Evolutionary conservation across 768 basidiomycete genomes (phyloP).

Genomic region (Tremella yokohamensis): DNA sequence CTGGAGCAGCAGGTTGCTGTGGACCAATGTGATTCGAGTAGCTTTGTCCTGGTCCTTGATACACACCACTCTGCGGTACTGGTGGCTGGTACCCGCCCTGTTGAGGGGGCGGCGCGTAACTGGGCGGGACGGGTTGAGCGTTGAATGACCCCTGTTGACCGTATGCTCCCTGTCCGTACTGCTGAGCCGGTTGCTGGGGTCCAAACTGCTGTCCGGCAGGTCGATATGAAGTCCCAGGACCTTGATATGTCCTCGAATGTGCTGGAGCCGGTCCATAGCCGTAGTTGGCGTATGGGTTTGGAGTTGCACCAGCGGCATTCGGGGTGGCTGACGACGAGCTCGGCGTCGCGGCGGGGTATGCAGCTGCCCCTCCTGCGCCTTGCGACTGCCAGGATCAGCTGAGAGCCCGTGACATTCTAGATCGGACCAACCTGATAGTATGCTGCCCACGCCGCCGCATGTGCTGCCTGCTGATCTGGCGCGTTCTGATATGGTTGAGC

Average conservation of each 20-base stretch:
- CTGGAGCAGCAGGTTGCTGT: too few species aligned
- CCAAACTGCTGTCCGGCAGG: constrained; percentile 24
- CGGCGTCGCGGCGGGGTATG: constrained; percentile 20
- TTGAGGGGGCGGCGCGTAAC: neutral
- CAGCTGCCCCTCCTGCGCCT: constrained; percentile 11
- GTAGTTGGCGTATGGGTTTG: constrained; percentile 75
- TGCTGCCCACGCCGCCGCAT: constrained; percentile 46
- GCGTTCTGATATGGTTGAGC: constrained; percentile 13
- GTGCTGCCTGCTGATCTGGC: constrained; percentile 20
- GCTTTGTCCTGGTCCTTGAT: too few species aligned
- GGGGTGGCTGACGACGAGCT: constrained; percentile 12
- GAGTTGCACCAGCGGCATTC: constrained; percentile 10
- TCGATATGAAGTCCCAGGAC: constrained; percentile 11
- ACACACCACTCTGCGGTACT: constrained; percentile 49
- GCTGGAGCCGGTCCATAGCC: constrained; percentile 65
- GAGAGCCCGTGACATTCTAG: neutral
- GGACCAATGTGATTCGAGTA: too few species aligned
- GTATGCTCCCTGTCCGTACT: neutral
- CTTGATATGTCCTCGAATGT: constrained; percentile 22
- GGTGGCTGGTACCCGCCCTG: constrained; percentile 54
- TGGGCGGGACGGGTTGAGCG: neutral
- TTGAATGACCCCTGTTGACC: constrained; percentile 30
- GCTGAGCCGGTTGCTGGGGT: constrained; percentile 21
- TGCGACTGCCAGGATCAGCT: constrained; percentile 21
- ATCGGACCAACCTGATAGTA: constrained; percentile 42